Conservation (phyloP, 1,284 basidiomycete species). For the Leucoagaricus sp. region DNA sequence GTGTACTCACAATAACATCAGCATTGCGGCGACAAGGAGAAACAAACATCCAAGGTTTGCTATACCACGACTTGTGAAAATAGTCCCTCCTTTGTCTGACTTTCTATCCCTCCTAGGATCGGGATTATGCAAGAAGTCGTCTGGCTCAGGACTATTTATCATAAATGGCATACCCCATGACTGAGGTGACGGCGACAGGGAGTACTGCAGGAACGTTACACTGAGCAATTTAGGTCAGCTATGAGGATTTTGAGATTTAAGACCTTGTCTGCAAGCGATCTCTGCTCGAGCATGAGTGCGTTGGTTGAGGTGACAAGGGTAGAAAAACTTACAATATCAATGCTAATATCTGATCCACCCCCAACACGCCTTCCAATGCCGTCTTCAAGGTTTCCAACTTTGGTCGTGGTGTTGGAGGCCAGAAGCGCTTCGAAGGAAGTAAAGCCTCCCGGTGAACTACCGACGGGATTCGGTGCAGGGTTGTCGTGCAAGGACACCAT, state of each 20-base stretch:
- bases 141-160: conserved; percentile 28
- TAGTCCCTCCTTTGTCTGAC: conserved; percentile 15
- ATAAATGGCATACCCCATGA: conserved; percentile 25
- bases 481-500: conserved; percentile 9
- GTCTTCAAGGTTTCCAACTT: not conserved
- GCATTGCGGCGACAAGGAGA: conserved; percentile 42
- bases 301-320: not conserved
- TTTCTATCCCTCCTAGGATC: conserved; percentile 28
- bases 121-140: conserved; percentile 40
- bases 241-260: too few species aligned
- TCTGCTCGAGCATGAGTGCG: not conserved
- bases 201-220: conserved; percentile 18
- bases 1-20: conserved; percentile 50
- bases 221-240: not conserved
- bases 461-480: not conserved
- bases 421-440: conserved; percentile 11
- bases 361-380: not conserved
- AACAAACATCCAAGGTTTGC: conserved; percentile 18
- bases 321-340: not conserved
- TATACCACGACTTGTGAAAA: conserved; percentile 17
- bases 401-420: not conserved
- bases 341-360: not conserved
- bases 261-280: conserved; percentile 13
- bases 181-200: conserved; percentile 22
- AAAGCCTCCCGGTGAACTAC: too few species aligned